Evolutionary conservation across 331 rosid species (phyloP), one percentile per base, ranked within the genome.

Genomic region (Prunus yedoensis): DNA sequence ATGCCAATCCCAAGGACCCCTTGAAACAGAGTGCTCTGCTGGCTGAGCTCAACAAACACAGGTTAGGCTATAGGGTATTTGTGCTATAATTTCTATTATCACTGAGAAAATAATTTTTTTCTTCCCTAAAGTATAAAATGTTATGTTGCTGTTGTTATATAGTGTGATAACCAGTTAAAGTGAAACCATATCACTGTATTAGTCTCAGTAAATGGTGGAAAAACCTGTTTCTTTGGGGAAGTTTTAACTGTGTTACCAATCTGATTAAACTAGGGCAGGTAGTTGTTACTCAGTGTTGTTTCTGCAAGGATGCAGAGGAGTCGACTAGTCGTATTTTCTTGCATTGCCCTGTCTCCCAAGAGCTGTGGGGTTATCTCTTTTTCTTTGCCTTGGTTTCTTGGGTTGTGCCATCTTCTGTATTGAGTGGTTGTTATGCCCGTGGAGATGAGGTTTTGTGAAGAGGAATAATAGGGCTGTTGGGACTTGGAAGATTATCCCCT

Each of bases 21-120:
- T 82, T 77, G 10, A 95, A 88, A 79, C 98, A 95, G 93, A 86
- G 81, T 81, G 94, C 93, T 67, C 65, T 95, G 47, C 70, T 92
- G 71, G 91, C 79, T 70, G 99, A 92, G 82, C 93, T 95, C 76
- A 95, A 92, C 77, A 95, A 92, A 82, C 96, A 90, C 81, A 95
- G 99, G 99, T 95, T 18, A 25, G 68, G 23, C 35, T 66, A 23
- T 57, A 30, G 13, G 46, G 30, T 30, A 3, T 63, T 6, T 14
- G 66, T 28, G 9, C 4, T 61, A 61, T 28, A 61, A 28, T 14
- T 60, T 16, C 41, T 61, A 15, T 61, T 28, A 6, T 15, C 28
- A 15, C 13, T 14, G 8, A 35, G 38, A 56, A 41, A n/a, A 23
- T 71, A 38, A 23, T 2, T 57, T 56, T 57, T 52, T 1, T 27